Base-by-base conservation (phyloP, 306 rosid species). In the Boehmeria nivea region DNA sequence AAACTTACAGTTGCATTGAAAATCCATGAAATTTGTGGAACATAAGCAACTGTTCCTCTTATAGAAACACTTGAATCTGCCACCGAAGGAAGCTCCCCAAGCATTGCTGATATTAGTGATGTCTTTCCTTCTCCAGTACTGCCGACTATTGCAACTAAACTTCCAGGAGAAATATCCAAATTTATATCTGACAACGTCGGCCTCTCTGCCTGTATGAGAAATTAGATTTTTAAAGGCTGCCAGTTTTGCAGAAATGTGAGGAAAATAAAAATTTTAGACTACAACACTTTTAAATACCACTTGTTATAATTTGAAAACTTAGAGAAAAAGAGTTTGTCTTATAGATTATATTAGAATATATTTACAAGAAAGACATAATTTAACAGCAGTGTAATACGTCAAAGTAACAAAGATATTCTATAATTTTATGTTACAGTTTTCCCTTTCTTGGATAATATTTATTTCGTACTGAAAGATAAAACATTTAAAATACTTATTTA, bases 71-170 rank as follows among this genome's bases (percentile, higher is more conserved):
- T 68, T 2, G 79, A 12, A 20, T 76, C 79, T 43, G 73, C 73
- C 47, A 72, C 24, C 16, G 77, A 38, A n/a, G 82, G 82, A 62
- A 80, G 56, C 63, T 80, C 82, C 46, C 85, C 85, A 31, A 80
- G 74, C 82, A 80, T 80, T 45, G 85, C 79, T 44, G 85, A 75
- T 58, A 76, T 12, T 37, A 80, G 68, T 9, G 85, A 80, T 2
- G 85, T 75, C 71, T 80, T 76, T 56, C 85, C 85, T 64, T 80
- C 85, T 33, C 85, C 85, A 16, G 85, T 80, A 52, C 76, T 54
- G 24, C 85, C 85, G 68, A 80, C 85, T 36, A 80, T 42, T 69
- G 85, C 85, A 3, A 80, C 82, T 58, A 76, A 65, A 75, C 79
- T 76, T 36, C 85, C 85, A 65, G 66, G 79, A 34, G 81, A 68